A percentile compares a stretch with the other conserved stretches of the same genome.
Conservation (phyloP, 345 rosid species). For the Garcia nutans region DNA sequence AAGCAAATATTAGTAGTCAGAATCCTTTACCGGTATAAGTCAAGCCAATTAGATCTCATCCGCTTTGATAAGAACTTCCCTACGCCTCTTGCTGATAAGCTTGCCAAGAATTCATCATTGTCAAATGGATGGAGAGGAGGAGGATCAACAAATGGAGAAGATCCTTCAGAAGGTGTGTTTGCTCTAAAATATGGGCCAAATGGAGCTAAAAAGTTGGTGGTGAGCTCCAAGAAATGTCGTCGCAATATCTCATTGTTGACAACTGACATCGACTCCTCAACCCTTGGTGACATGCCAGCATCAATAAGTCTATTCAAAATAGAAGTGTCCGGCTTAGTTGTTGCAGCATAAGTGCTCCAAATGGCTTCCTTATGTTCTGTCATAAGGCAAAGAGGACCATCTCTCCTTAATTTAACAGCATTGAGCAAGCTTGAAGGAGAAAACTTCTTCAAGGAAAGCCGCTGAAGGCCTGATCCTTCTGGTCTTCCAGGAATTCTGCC, state of each 20-base stretch:
- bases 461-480: constrained; percentile 76
- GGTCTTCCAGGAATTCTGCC: constrained; percentile 65
- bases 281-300: constrained; percentile 91
- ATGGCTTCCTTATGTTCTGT: constrained; percentile 97
- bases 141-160: constrained; percentile 87
- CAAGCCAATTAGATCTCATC: constrained; percentile 97
- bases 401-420: constrained; percentile 83
- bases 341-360: constrained; percentile 78
- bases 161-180: constrained; percentile 80
- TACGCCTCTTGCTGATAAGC: constrained; percentile 76
- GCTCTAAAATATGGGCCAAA: constrained; percentile 88
- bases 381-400: constrained; percentile 96
- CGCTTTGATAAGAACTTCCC: constrained; percentile 92
- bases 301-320: constrained; percentile 91
- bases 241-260: constrained; percentile 95
- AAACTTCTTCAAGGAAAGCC: constrained; percentile 76
- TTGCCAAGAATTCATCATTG: constrained; percentile 73
- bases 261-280: constrained; percentile 98
- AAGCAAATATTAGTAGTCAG: background rate
- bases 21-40: constrained; percentile 70
- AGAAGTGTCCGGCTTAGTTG: constrained; percentile 94
- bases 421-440: constrained; percentile 81
- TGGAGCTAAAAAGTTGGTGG: constrained; percentile 93
- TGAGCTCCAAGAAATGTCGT: constrained; percentile 95
- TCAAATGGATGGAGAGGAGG: constrained; percentile 68